These are phyloP conservation scores for Suillus subaureus DNA, from an alignment of 768 basidiomycete genomes.

Conservation along the genomic window DNA sequence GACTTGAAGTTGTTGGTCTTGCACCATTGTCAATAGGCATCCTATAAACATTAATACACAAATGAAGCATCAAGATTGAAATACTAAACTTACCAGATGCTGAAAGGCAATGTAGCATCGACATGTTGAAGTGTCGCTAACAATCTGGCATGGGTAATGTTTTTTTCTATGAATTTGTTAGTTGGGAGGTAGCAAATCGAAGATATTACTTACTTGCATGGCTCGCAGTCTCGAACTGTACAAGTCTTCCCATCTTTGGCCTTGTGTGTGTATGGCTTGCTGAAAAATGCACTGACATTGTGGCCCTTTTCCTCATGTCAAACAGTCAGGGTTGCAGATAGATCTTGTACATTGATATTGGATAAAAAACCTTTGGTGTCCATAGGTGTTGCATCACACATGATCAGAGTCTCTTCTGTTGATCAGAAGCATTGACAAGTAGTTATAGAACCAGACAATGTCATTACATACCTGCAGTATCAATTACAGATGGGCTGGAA, in stretches of 20 bases:
- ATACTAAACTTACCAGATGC: not conserved
- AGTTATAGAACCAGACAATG: not conserved
- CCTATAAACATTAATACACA: constrained; percentile 9
- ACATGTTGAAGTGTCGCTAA: constrained; percentile 8
- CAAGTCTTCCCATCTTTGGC: not conserved
- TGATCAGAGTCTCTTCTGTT: not conserved
- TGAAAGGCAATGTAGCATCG: not conserved
- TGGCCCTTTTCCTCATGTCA: not conserved
- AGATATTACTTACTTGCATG: constrained; percentile 1
- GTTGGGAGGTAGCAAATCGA: not conserved
- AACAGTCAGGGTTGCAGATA: not conserved
- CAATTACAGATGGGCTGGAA: not conserved
- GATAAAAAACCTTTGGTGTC: constrained; percentile 16
- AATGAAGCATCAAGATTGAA: not conserved
- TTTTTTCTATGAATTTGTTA: constrained; percentile 4
- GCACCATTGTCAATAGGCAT: constrained; percentile 32
- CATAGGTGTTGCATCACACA: not conserved
- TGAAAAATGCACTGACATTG: not conserved
- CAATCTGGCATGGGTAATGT: not conserved
- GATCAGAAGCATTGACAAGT: not conserved
- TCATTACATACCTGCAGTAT: not conserved
- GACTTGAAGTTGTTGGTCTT: constrained; percentile 28
- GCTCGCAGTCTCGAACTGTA: not conserved
- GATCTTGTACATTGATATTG: constrained; percentile 13
- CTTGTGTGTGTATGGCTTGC: not conserved